Percentiles rank a stretch among this genome's conserved stretches.
Conservation (phyloP, 2,329 filamentous ascomycete species). For the Lithohypha guttulata region DNA sequence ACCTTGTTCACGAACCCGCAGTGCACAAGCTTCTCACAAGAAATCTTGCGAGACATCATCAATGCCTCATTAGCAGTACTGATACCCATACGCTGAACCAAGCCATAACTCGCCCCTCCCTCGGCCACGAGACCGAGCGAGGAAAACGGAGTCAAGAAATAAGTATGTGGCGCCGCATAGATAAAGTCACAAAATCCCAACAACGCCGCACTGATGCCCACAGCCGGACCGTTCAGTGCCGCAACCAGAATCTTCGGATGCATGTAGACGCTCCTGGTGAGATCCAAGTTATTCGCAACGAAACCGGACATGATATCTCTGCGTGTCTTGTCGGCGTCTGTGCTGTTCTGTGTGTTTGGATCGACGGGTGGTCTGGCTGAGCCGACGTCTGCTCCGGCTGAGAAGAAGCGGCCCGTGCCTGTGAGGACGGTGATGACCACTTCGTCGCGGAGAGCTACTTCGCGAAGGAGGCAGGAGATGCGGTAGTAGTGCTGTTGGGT, state of each 20-base stretch:
- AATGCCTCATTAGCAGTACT: conserved; percentile 83
- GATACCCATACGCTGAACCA: conserved; percentile 70
- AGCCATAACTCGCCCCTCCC: conserved; percentile 66
- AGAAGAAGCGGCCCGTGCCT: conserved; percentile 72
- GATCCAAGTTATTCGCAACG: conserved; percentile 76
- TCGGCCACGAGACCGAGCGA: conserved; percentile 84
- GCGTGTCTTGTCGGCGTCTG: conserved; percentile 28
- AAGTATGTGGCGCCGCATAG: conserved; percentile 71
- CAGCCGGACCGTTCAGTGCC: conserved; percentile 81
- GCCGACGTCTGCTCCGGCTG: conserved; percentile 73
- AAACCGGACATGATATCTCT: conserved; percentile 60
- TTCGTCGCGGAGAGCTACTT: conserved; percentile 68
- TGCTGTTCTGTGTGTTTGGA: conserved; percentile 30
- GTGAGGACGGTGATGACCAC: conserved; percentile 77
- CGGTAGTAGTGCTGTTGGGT: conserved; percentile 63
- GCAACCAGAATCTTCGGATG: conserved; percentile 90
- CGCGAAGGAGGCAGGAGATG: conserved; percentile 60
- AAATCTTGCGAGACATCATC: conserved; percentile 74
- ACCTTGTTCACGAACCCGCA: conserved; percentile 81
- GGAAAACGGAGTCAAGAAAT: conserved; percentile 82
- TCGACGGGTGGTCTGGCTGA: conserved; percentile 38
- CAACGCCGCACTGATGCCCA: conserved; percentile 79
- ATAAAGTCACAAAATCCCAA: conserved; percentile 82
- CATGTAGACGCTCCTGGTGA: conserved; percentile 79
- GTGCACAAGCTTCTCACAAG: conserved; percentile 59